Evolutionary conservation across 2,329 filamentous ascomycete genomes (phyloP), one percentile per base, ranked within the genome.

Genomic region (Fusarium zealandicum): DNA sequence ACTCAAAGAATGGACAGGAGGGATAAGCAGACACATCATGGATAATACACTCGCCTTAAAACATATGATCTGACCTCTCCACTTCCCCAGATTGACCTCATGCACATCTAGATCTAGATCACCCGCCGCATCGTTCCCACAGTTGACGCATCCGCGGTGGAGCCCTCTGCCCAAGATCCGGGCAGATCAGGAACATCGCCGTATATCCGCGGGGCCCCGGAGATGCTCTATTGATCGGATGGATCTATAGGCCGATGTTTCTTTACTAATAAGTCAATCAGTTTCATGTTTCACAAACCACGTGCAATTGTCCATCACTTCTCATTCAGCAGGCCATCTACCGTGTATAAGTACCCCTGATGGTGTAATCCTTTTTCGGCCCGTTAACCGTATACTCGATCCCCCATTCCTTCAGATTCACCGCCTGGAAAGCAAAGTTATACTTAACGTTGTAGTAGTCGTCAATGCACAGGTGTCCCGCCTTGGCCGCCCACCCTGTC

Each of bases 391-490:
- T 79, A 64, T 91, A 90, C 45, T 76, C 80, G 37, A 89, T 76
- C 25, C 72, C 80, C 83, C 87, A 90, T 20, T 78, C 72, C 45
- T 70, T 69, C 60, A 91, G 64, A 36, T 81, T 81, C 1, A 87
- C 76, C 11, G 82, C 84, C 40, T 78, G 70, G 62, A 87, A 89
- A 8, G 71, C 72, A 71, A 93, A 93, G 56, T 85, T 80, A 70
- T 91, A 92, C 37, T 78, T 76, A 33, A 89, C 87, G 50, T 89
- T 79, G 67, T 92, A 92, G 60, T 85, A 85, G 66, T 93, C 89
- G 20, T 88, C 80, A 17, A 86, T 80, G 68, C 90, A 92, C 16
- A 90, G 73, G 70, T 93, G 89, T 11, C 84, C 82, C 0, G 87
- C 85, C 61, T 80, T 85, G 0, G 88, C 89, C 35, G 76, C 72